These are phyloP conservation scores for Baeospora myosura DNA, from an alignment of 1,284 basidiomycete species.

Conservation along the genomic window DNA sequence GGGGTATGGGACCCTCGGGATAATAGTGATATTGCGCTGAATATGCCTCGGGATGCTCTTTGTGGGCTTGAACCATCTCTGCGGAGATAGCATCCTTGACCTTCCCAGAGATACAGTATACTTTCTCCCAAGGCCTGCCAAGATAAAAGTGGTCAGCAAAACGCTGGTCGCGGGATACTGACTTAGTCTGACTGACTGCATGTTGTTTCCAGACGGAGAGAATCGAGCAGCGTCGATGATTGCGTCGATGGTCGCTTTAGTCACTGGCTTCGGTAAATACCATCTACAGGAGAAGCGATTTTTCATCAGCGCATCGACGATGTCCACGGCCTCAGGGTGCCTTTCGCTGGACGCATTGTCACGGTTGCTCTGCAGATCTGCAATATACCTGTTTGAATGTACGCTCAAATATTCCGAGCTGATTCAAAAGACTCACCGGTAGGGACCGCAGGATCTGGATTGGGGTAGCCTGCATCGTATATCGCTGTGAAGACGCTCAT, in stretches of 20 bases:
- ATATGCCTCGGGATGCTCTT: constrained; percentile 10
- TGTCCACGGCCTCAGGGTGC: constrained; percentile 2
- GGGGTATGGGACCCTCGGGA: constrained; percentile 10
- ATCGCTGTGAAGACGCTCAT: constrained; percentile 6
- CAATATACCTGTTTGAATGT: neutral
- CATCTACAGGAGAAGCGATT: constrained; percentile 15
- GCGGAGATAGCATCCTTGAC: constrained; percentile 10
- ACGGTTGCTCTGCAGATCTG: neutral
- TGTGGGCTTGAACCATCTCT: constrained; percentile 12
- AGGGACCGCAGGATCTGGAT: constrained; percentile 6
- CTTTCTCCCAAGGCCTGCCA: constrained; percentile 16
- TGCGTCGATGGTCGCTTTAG: constrained; percentile 11
- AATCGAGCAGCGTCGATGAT: constrained; percentile 16
- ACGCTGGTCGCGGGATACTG: too few relatives aligned
- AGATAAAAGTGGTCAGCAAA: neutral
- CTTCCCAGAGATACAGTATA: constrained; percentile 14
- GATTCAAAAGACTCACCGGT: constrained; percentile 7
- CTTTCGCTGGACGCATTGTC: neutral
- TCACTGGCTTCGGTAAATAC: constrained; percentile 14
- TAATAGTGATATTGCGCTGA: constrained; percentile 15
- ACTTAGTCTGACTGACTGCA: constrained; percentile 11
- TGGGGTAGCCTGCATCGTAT: constrained; percentile 7
- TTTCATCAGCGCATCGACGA: constrained; percentile 13
- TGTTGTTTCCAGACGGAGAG: constrained; percentile 15
- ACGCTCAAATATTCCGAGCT: neutral